Percentiles rank a stretch among this genome's conserved stretches.
These are phyloP conservation scores for Backusella circina DNA, from an alignment of 192 early-diverging fungal species.

Conservation along the genomic window DNA sequence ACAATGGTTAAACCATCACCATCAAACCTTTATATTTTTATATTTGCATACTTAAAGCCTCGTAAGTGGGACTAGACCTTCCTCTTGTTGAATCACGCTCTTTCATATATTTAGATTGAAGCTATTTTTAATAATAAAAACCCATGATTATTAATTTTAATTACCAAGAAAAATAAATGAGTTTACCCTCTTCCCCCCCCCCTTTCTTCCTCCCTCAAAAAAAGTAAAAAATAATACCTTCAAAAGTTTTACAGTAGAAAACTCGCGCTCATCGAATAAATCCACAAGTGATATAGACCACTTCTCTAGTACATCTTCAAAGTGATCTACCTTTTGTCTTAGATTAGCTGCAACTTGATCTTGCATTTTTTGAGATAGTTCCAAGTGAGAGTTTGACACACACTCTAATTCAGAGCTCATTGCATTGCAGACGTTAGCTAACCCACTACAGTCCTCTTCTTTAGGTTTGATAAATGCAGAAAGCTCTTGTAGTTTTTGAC, in stretches of 20 bases:
- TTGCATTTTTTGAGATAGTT: conserved; percentile 7
- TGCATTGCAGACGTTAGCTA: conserved; percentile 1
- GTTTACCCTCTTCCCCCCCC: background rate
- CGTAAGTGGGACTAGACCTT: background rate
- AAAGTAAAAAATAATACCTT: background rate
- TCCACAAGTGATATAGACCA: background rate
- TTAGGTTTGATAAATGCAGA: background rate
- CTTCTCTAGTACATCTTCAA: background rate
- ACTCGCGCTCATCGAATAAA: background rate
- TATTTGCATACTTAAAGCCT: background rate
- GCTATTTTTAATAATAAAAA: background rate
- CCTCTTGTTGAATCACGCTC: background rate
- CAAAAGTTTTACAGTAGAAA: background rate
- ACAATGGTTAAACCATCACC: background rate
- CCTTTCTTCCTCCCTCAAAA: background rate
- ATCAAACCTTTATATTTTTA: background rate
- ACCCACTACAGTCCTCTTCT: background rate
- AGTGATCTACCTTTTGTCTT: background rate
- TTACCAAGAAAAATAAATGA: background rate
- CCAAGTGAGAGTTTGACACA: conserved; percentile 14
- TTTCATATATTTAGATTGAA: background rate
- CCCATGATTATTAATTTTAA: background rate
- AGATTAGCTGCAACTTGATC: conserved; percentile 1
- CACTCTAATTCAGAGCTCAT: conserved; percentile 12
- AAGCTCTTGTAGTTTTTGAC: conserved; percentile 5